Evolutionary conservation across 495 filamentous ascomycete species (phyloP).

Genomic region (Copromyces sp.): DNA sequence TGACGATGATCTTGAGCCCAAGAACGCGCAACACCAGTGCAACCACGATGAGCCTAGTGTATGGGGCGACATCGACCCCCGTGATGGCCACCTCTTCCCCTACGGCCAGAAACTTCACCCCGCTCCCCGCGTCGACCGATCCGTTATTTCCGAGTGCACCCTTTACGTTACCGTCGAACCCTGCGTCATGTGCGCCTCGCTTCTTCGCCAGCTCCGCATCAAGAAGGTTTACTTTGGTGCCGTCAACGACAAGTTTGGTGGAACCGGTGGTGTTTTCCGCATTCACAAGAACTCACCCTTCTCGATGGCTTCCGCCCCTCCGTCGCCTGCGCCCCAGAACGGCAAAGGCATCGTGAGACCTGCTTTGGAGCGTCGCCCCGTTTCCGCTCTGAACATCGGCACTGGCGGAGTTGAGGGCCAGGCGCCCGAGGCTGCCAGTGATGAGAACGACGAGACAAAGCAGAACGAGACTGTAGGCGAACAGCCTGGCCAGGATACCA

Average conservation of each 20-base stretch:
- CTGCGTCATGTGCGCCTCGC: conserved; percentile 96
- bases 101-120: conserved; percentile 42
- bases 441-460: conserved; percentile 3
- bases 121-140: conserved; percentile 31
- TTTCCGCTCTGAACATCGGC: conserved; percentile 5
- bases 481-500: neutral
- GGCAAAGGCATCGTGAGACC: conserved; percentile 22
- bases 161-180: conserved; percentile 97
- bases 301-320: conserved; percentile 15
- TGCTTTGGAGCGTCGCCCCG: conserved; percentile 13
- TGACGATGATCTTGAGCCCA: conserved; percentile 7
- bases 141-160: conserved; percentile 57
- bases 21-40: neutral
- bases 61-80: conserved; percentile 37
- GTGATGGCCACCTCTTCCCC: conserved; percentile 35
- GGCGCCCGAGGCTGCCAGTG: neutral
- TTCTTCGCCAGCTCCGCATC: conserved; percentile 74
- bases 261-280: conserved; percentile 81
- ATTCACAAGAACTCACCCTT: conserved; percentile 63
- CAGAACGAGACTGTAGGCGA: neutral
- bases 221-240: conserved; percentile 88
- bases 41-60: conserved; percentile 3
- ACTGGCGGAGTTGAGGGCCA: neutral
- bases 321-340: conserved; percentile 18
- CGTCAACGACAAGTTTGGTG: conserved; percentile 90